These are phyloP conservation scores for Euclidium syriacum DNA, from an alignment of 345 rosid genomes.

Conservation along the genomic window DNA sequence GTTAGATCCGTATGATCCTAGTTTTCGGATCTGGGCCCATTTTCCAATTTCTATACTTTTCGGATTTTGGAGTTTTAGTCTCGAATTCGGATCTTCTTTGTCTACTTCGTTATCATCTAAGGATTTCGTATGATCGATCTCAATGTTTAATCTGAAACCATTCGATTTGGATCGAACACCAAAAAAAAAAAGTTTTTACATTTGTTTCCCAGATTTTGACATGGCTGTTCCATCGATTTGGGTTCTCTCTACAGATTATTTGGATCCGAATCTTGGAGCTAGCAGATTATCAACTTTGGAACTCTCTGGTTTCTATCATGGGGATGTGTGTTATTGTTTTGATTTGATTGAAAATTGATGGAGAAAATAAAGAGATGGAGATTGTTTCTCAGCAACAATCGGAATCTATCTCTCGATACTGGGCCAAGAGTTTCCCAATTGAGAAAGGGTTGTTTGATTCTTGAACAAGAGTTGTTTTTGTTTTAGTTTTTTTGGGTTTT, in stretches of 20 bases:
- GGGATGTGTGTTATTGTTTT: conserved; percentile 22
- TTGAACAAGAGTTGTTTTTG: conserved; percentile 19
- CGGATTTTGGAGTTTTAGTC: background rate
- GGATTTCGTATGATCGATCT: background rate
- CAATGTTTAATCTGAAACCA: background rate
- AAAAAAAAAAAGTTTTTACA: conserved; percentile 12
- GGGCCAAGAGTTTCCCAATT: conserved; percentile 27
- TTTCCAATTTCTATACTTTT: background rate
- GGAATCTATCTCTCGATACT: conserved; percentile 30
- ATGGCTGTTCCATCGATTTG: background rate
- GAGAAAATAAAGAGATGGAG: conserved; percentile 32
- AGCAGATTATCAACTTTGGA: background rate
- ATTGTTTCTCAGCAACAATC: conserved; percentile 32
- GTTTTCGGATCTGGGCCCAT: conserved; percentile 28
- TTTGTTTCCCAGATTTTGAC: conserved; percentile 18
- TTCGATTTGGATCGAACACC: conserved; percentile 26
- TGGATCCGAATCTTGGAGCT: background rate
- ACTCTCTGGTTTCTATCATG: background rate
- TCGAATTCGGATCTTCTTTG: conserved; percentile 24
- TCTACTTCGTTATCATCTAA: background rate
- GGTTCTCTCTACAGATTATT: background rate
- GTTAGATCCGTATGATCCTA: conserved; percentile 25
- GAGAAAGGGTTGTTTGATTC: conserved; percentile 9
- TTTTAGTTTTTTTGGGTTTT: conserved; percentile 20
- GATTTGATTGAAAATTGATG: conserved; percentile 28